Conservation (phyloP, 139 green algal species). For the Zygnema circumcarinatum region DNA sequence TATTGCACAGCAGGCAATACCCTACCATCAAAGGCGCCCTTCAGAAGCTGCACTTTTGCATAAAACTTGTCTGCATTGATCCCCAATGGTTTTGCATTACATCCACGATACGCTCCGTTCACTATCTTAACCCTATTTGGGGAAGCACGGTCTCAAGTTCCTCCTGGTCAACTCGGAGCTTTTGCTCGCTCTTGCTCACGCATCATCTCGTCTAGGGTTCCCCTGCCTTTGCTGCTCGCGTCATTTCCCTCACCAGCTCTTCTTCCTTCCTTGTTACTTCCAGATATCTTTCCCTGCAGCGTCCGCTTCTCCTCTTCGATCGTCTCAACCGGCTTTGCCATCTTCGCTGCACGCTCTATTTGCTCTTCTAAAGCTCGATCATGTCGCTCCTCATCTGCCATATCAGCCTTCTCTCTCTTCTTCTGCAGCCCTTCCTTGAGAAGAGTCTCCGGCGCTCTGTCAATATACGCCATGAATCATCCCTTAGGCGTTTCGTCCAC, state of each 20-base stretch:
- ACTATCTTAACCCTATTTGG: conserved; percentile 77
- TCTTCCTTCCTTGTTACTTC: background rate
- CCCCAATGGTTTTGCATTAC: conserved; percentile 62
- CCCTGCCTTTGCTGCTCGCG: background rate
- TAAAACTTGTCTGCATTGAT: conserved; percentile 79
- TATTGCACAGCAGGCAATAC: conserved; percentile 81
- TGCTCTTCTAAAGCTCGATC: conserved; percentile 44
- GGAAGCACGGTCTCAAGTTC: conserved; percentile 93
- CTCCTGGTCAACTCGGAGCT: conserved; percentile 86
- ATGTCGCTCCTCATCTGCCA: conserved; percentile 51
- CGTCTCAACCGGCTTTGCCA: conserved; percentile 17
- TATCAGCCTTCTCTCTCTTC: conserved; percentile 50
- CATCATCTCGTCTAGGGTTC: conserved; percentile 24
- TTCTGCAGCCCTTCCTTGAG: conserved; percentile 33
- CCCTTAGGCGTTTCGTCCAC: conserved; percentile 91
- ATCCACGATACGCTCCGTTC: conserved; percentile 74
- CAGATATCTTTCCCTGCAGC: conserved; percentile 6
- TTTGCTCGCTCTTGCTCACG: conserved; percentile 44
- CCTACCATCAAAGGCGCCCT: conserved; percentile 62
- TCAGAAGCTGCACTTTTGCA: conserved; percentile 68
- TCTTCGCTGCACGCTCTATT: conserved; percentile 47
- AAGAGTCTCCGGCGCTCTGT: conserved; percentile 50
- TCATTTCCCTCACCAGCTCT: no score
- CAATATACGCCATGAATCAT: conserved; percentile 78
- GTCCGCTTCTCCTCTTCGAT: conserved; percentile 6